phyloP scores from a whole-genome alignment of 2,329 filamentous ascomycete species.

The Harringtonia lauricola region DNA sequence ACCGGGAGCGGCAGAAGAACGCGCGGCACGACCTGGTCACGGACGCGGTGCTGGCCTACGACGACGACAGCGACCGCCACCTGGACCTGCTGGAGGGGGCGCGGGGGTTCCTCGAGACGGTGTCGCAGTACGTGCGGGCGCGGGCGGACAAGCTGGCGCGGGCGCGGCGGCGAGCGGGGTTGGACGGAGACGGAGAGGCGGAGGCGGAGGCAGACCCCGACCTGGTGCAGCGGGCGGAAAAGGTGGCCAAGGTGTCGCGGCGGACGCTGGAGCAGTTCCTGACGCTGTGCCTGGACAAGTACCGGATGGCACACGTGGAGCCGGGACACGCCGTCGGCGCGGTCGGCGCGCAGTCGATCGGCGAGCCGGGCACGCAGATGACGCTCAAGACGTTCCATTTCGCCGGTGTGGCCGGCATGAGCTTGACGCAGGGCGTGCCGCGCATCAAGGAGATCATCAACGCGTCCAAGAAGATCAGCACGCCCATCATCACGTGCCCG shows the following conservation, averaged over 20 bases:
- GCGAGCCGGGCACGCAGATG: conserved; percentile 98
- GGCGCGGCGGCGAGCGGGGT: conserved; percentile 38
- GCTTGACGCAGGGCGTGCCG: conserved; percentile 96
- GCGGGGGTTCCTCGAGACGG: conserved; percentile 68
- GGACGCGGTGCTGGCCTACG: conserved; percentile 53
- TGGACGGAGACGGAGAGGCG: conserved; percentile 25
- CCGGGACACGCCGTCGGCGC: conserved; percentile 93
- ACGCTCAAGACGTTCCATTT: conserved; percentile 99
- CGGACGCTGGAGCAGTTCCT: conserved; percentile 68
- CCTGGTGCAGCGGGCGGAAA: conserved; percentile 42
- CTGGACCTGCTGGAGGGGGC: conserved; percentile 75
- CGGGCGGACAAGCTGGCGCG: conserved; percentile 45
- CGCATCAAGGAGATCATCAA: conserved; percentile 99
- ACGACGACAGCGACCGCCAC: conserved; percentile 55
- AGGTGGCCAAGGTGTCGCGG: conserved; percentile 73
- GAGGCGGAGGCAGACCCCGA: conserved; percentile 8
- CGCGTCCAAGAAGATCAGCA: conserved; percentile 86
- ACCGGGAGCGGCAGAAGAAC: conserved; percentile 55
- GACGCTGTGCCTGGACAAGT: conserved; percentile 73
- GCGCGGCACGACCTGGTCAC: conserved; percentile 49
- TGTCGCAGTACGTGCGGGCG: conserved; percentile 59
- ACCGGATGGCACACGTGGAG: conserved; percentile 82
- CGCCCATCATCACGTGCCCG: conserved; percentile 82
- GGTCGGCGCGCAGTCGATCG: conserved; percentile 93
- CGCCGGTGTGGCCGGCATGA: conserved; percentile 98